These are phyloP conservation scores for Sanghuangporus weigelae DNA, from an alignment of 1,284 basidiomycete species.

Conservation along the genomic window DNA sequence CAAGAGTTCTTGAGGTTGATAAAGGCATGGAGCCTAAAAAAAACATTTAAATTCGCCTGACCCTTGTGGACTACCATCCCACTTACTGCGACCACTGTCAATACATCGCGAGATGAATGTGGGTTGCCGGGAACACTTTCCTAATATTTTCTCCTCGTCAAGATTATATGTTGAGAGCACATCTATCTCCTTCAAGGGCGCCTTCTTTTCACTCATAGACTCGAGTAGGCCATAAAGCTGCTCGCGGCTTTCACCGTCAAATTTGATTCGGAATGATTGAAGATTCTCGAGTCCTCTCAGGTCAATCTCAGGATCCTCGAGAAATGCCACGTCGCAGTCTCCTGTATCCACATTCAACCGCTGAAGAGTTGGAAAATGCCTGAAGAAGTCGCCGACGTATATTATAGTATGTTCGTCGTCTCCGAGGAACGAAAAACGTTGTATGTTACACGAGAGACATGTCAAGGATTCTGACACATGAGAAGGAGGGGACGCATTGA, in stretches of 20 bases:
- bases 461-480: not conserved
- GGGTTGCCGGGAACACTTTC: not conserved
- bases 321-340: not conserved
- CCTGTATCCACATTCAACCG: not conserved
- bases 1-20: too few species aligned
- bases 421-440: too few species aligned
- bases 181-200: not conserved
- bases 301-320: not conserved
- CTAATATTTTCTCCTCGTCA: too few species aligned
- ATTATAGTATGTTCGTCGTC: too few species aligned
- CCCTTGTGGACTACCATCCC: too few species aligned
- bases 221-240: not conserved
- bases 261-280: not conserved
- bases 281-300: not conserved
- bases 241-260: not conserved
- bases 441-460: not conserved
- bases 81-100: too few species aligned
- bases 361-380: not conserved
- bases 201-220: not conserved
- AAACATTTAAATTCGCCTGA: too few species aligned
- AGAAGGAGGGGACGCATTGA: not conserved
- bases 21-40: too few species aligned
- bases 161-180: not conserved
- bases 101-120: too few species aligned
- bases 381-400: not conserved